Evolutionary conservation across 371 early-diverging fungal genomes (phyloP).

Genomic region (Mucor circinelloides): DNA sequence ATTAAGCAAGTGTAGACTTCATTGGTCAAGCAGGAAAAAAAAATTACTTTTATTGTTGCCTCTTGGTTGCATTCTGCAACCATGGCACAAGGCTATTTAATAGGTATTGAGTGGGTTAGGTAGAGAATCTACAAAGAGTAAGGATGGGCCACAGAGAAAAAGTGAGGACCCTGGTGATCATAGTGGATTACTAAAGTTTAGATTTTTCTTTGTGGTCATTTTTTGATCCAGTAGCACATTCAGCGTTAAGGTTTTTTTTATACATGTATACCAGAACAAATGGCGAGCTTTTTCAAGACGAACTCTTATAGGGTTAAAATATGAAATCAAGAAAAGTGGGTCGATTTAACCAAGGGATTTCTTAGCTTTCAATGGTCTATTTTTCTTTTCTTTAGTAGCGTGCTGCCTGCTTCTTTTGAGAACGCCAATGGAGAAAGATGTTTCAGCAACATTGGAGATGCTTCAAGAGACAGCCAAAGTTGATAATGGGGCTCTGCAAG

Average conservation of each 20-base stretch:
- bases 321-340: neutral
- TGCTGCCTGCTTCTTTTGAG: no score
- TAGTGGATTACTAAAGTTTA: neutral
- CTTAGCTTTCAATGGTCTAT: conserved; percentile 1
- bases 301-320: neutral
- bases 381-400: neutral
- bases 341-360: neutral
- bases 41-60: neutral
- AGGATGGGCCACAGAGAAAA: neutral
- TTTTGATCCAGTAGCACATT: neutral
- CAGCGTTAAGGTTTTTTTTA: neutral
- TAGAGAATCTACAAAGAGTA: no score
- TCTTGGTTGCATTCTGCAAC: neutral
- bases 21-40: neutral
- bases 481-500: neutral
- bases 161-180: neutral
- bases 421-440: no score
- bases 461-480: no score
- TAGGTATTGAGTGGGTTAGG: no score
- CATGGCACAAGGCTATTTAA: no score
- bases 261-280: neutral
- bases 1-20: neutral
- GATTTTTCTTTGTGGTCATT: neutral
- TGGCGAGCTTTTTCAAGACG: neutral
- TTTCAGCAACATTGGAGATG: no score